A percentile compares a stretch with the other conserved stretches of the same genome.
Conservation (phyloP, 1,139 yeast species). For the Taiozyma onychis region DNA sequence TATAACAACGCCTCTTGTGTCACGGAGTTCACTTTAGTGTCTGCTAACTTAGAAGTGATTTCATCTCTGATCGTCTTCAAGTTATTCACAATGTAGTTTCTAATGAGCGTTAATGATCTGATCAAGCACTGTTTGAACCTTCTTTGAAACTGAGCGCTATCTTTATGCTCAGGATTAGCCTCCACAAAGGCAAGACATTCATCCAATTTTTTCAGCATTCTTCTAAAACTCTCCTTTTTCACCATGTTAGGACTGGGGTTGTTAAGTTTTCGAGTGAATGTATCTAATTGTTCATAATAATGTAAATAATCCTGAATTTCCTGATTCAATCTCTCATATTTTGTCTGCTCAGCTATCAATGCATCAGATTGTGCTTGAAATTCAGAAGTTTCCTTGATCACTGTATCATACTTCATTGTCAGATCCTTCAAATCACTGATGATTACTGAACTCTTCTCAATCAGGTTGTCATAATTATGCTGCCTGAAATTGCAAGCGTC, state of each 20-base stretch:
- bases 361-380: constrained; percentile 56
- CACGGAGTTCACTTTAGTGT: constrained; percentile 28
- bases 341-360: constrained; percentile 46
- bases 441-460: constrained; percentile 38
- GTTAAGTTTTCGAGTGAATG: constrained; percentile 62
- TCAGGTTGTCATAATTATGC: constrained; percentile 30
- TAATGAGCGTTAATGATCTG: constrained; percentile 69
- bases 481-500: constrained; percentile 32
- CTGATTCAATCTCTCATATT: constrained; percentile 38
- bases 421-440: constrained; percentile 38
- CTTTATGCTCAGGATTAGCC: constrained; percentile 51
- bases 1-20: constrained; percentile 54
- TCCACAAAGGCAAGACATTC: constrained; percentile 46
- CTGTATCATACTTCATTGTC: constrained; percentile 46
- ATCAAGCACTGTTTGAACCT: constrained; percentile 84
- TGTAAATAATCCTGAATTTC: constrained; percentile 49
- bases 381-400: constrained; percentile 53
- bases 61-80: constrained; percentile 44
- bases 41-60: constrained; percentile 30
- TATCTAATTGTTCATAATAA: constrained; percentile 66
- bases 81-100: constrained; percentile 56
- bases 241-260: constrained; percentile 67
- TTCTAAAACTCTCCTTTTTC: constrained; percentile 46
- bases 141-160: constrained; percentile 62
- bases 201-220: constrained; percentile 55